Base-by-base conservation (phyloP, 345 rosid species). In the Theobroma cacao region DNA sequence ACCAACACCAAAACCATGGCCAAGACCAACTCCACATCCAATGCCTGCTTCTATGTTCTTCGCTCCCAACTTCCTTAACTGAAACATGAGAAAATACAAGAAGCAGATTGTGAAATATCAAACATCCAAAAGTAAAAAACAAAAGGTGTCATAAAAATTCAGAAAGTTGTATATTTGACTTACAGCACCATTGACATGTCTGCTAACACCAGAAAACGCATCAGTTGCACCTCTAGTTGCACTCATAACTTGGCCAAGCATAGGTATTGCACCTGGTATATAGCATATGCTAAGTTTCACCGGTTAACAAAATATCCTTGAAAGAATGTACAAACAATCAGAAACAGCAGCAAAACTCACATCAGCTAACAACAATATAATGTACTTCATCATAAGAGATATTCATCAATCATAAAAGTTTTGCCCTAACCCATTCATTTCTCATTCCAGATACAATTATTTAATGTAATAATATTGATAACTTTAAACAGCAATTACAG, bases 161-260 rank as follows among this genome's bases (percentile, higher is more conserved):
- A 33, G n/a, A 59, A 77, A 65, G 22, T 53, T n/a, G 74, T 41
- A 72, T 22, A 28, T 79, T 76, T 20, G 58, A 80, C 91, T 86
- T 80, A 96, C 98, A 77, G 92, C 89, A 6, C 66, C 80, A 74
- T 94, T 96, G 6, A 90, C 85, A n/a, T 91, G 97, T 80, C 87
- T 82, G 30, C 89, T 92, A 81, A 74, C 93, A 43, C 98, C 98
- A 13, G 98, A 91, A 79, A 96, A 90, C 2, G 90, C 97, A 90
- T 84, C 85, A 41, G 97, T 92, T 72, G 99, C 98, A 60, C 98
- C 99, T 86, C 98, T 89, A 17, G 98, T 85, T n/a, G 98, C 97
- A 86, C 88, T 88, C 95, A 92, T 87, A 59, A 96, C 86, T 89
- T 94, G 90, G 13, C 87, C 87, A 71, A 91, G 87, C 88, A 94